Evolutionary conservation across 148 eudicot species (phyloP).

Genomic region (Heliosperma pusillum): DNA sequence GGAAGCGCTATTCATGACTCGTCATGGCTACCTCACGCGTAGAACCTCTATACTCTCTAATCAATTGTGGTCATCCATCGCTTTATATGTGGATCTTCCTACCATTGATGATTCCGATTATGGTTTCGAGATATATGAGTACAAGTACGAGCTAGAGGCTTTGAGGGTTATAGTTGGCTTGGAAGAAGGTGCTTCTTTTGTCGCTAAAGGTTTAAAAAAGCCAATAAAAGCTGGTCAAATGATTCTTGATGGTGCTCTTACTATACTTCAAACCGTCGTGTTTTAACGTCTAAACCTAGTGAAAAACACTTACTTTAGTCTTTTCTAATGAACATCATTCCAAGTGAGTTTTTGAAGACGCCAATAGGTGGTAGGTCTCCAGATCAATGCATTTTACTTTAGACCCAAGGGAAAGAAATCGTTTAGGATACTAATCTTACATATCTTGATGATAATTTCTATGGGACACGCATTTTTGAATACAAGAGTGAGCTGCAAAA

Average conservation of each 20-base stretch:
- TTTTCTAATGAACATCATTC: neutral
- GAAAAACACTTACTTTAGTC: neutral
- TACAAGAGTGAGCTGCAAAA: neutral
- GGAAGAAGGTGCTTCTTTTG: constrained; percentile 11
- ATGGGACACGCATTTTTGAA: constrained; percentile 10
- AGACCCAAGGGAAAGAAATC: constrained; percentile 10
- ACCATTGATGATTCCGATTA: constrained; percentile 28
- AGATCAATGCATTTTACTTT: constrained; percentile 5
- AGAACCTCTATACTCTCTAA: constrained; percentile 11
- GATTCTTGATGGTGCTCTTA: constrained; percentile 10
- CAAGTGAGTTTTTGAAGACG: constrained; percentile 18
- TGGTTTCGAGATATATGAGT: constrained; percentile 15
- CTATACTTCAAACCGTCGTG: neutral
- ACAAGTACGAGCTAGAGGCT: constrained; percentile 6
- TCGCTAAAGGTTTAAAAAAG: neutral
- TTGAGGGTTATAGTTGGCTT: constrained; percentile 14
- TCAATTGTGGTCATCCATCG: constrained; percentile 25
- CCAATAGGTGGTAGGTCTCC: constrained; percentile 3
- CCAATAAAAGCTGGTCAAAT: constrained; percentile 10
- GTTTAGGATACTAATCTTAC: constrained; percentile 7
- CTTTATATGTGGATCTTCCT: constrained; percentile 27
- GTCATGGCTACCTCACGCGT: constrained; percentile 9
- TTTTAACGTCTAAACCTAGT: neutral
- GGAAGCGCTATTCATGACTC: constrained; percentile 5
- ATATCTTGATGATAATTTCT: constrained; percentile 12